Evolutionary conservation across 345 rosid genomes (phyloP).

Genomic region (Populus davidiana): DNA sequence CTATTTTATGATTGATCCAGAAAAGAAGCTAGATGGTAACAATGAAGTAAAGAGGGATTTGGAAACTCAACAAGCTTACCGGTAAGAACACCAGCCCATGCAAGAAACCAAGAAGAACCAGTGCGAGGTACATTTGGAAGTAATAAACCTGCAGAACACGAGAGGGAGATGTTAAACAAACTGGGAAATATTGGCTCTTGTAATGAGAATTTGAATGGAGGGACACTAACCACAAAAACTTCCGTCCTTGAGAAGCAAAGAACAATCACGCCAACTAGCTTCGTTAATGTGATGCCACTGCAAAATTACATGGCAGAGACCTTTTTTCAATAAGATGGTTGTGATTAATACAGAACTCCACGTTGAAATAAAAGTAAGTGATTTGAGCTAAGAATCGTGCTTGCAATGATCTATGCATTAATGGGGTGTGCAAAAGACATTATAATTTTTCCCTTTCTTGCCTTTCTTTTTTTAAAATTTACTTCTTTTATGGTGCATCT

Average conservation of each 20-base stretch:
- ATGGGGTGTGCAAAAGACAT: not conserved
- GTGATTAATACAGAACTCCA: not conserved
- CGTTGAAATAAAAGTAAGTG: not conserved
- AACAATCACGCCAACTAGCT: slow-evolving; percentile 90
- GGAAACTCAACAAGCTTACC: slow-evolving; percentile 40
- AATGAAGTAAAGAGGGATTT: not conserved
- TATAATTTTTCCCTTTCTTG: not conserved
- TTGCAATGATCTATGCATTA: not conserved
- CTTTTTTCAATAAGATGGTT: not conserved
- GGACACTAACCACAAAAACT: slow-evolving; percentile 77
- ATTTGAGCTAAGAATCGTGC: not conserved
- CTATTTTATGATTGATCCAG: not conserved
- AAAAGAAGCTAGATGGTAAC: not conserved
- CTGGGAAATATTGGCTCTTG: not conserved
- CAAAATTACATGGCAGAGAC: slow-evolving; percentile 12
- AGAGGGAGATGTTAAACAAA: not conserved
- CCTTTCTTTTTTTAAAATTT: not conserved
- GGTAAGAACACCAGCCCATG: slow-evolving; percentile 95
- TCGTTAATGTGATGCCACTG: slow-evolving; percentile 94
- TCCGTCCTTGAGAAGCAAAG: slow-evolving; percentile 92
- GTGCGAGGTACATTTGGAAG: slow-evolving; percentile 93
- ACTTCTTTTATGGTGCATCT: not conserved
- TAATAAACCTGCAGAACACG: slow-evolving; percentile 68
- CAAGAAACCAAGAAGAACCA: slow-evolving; percentile 91
- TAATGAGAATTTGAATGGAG: not conserved